A percentile compares a stretch with the other conserved stretches of the same genome.
These are phyloP conservation scores for Leccinum ponderosum DNA, from an alignment of 1,284 basidiomycete genomes.

Conservation along the genomic window DNA sequence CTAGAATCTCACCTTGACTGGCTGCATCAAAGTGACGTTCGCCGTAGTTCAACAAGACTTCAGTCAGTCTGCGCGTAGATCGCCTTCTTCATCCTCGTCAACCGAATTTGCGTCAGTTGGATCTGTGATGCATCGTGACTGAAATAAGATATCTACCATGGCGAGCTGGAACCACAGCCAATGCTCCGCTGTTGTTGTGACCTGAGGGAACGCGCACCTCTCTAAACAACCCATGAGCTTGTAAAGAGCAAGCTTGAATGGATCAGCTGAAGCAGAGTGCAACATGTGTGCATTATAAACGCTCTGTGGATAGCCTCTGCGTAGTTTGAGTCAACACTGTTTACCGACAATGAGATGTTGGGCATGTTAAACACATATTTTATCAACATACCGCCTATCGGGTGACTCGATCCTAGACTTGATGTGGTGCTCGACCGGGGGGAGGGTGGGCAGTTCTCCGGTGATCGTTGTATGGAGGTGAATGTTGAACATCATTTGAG, in stretches of 20 bases:
- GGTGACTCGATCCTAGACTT: conserved; percentile 82
- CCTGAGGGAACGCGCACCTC: conserved; percentile 52
- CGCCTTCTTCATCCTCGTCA: conserved; percentile 78
- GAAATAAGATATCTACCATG: conserved; percentile 50
- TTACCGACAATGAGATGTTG: conserved; percentile 5
- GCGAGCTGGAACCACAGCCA: conserved; percentile 99
- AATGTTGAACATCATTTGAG: conserved; percentile 69
- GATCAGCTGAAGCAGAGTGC: conserved; percentile 83
- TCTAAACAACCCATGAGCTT: conserved; percentile 93
- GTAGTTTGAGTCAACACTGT: conserved; percentile 52
- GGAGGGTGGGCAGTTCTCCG: conserved; percentile 25
- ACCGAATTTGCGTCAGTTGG: conserved; percentile 41
- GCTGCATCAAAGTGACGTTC: conserved; percentile 51
- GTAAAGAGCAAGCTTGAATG: conserved; percentile 95
- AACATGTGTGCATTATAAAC: conserved; percentile 94
- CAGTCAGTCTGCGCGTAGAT: conserved; percentile 76
- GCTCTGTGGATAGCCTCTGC: conserved; percentile 80
- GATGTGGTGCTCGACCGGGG: conserved; percentile 52
- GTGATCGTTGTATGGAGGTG: conserved; percentile 74
- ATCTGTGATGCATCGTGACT: not conserved
- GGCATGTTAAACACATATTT: not conserved
- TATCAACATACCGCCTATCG: conserved; percentile 62
- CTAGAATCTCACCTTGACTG: no score
- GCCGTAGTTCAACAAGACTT: conserved; percentile 85
- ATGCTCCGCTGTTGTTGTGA: conserved; percentile 62